These are phyloP conservation scores for Malus fusca DNA, from an alignment of 306 rosid species.

Conservation along the genomic window DNA sequence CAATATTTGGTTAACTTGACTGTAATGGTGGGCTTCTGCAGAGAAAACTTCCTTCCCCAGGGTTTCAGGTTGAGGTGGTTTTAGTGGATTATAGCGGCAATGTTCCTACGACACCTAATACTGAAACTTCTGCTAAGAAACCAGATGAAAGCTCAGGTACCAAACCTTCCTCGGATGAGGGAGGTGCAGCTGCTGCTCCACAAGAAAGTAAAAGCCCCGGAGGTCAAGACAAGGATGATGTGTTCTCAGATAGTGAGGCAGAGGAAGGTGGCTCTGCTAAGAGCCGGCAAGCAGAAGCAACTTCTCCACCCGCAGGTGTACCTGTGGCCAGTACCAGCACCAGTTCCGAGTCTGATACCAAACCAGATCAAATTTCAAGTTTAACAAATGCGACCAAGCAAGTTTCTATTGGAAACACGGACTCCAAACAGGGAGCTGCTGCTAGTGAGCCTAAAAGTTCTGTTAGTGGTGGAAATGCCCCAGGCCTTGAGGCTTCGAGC, in stretches of 20 bases:
- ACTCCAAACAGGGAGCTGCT: constrained; percentile 21
- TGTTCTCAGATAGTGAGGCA: constrained; percentile 79
- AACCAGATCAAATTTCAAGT: constrained; percentile 43
- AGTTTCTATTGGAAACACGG: constrained; percentile 51
- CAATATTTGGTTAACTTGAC: not conserved
- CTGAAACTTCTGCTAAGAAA: constrained; percentile 39
- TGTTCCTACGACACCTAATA: constrained; percentile 27
- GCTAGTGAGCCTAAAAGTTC: constrained; percentile 41
- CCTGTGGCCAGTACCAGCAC: constrained; percentile 26
- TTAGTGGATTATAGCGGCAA: constrained; percentile 50
- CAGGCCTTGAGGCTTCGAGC: constrained; percentile 36
- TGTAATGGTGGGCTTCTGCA: constrained; percentile 29
- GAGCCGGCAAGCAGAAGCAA: constrained; percentile 46
- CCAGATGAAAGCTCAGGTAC: constrained; percentile 64
- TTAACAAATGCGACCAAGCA: constrained; percentile 53
- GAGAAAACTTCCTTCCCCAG: constrained; percentile 96
- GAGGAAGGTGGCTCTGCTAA: constrained; percentile 61
- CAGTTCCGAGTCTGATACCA: constrained; percentile 34
- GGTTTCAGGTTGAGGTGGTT: constrained; percentile 89
- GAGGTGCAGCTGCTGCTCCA: constrained; percentile 21
- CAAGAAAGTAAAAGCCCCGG: constrained; percentile 31
- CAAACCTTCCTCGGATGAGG: constrained; percentile 35
- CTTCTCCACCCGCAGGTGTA: constrained; percentile 34
- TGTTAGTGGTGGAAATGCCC: constrained; percentile 26
- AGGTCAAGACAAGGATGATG: constrained; percentile 63